These are phyloP conservation scores for Colletotrichum sp. DNA, from an alignment of 2,329 filamentous ascomycete species.

Conservation along the genomic window DNA sequence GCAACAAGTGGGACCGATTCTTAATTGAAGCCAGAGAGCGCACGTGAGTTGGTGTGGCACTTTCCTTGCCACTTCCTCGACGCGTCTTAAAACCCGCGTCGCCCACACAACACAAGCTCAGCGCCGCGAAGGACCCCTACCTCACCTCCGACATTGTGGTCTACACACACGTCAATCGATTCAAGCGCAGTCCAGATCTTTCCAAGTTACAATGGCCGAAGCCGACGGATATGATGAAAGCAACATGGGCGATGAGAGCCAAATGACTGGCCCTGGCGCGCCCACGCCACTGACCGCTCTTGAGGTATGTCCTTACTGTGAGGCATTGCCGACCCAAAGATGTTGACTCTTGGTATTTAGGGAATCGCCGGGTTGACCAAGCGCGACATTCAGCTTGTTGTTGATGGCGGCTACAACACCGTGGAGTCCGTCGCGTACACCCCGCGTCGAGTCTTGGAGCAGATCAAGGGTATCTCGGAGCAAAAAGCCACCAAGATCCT, in stretches of 20 bases:
- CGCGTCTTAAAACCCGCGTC: constrained; percentile 33
- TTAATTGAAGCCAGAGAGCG: background rate
- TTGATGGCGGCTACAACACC: constrained; percentile 93
- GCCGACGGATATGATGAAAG: constrained; percentile 72
- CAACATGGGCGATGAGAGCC: constrained; percentile 70
- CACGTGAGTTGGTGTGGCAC: constrained; percentile 45
- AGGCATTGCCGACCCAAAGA: background rate
- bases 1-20: background rate
- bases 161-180: background rate
- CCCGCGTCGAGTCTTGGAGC: constrained; percentile 81
- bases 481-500: constrained; percentile 94
- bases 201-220: constrained; percentile 44
- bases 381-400: constrained; percentile 89
- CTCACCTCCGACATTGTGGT: background rate
- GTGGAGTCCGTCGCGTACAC: constrained; percentile 96
- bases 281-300: constrained; percentile 86
- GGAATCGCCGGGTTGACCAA: constrained; percentile 90
- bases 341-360: constrained; percentile 47
- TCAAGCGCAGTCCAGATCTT: background rate
- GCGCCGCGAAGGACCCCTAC: background rate
- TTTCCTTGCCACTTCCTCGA: constrained; percentile 30
- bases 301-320: constrained; percentile 65
- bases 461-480: constrained; percentile 98
- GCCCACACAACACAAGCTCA: background rate
- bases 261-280: constrained; percentile 84